A percentile compares a stretch with the other conserved stretches of the same genome.
Evolutionary conservation across 2,329 filamentous ascomycete species (phyloP).

Genomic region (Fonsecaea nubica): DNA sequence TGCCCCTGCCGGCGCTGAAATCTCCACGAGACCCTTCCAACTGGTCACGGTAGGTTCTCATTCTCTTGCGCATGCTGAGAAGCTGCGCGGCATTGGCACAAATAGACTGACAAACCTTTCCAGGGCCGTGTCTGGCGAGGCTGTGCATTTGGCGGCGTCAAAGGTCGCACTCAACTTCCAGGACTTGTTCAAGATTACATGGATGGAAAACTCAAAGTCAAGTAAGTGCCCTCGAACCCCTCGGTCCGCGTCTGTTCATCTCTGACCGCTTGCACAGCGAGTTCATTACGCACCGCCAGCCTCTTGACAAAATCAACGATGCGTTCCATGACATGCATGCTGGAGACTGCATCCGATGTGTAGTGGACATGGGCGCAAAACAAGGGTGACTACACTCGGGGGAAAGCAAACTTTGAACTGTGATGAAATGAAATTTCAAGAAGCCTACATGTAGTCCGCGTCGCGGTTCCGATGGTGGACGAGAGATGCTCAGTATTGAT

Average conservation of each 20-base stretch:
- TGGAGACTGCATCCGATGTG: conserved; percentile 95
- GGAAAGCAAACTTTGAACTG: conserved; percentile 6
- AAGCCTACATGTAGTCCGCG: not conserved
- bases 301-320: conserved; percentile 80
- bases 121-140: conserved; percentile 78
- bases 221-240: not conserved
- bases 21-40: conserved; percentile 77
- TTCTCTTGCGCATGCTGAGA: not conserved
- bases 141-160: conserved; percentile 97
- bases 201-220: conserved; percentile 85
- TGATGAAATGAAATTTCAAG: not conserved
- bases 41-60: conserved; percentile 70
- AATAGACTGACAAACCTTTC: not conserved
- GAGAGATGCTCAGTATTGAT: not conserved
- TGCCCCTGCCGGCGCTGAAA: conserved; percentile 39
- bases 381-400: conserved; percentile 41
- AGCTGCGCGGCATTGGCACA: not conserved
- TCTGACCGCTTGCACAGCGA: conserved; percentile 61
- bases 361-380: conserved; percentile 68
- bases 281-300: conserved; percentile 96
- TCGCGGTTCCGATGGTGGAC: conserved; percentile 7
- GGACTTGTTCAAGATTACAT: conserved; percentile 89
- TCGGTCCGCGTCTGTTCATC: not conserved
- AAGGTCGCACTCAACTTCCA: conserved; percentile 90
- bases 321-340: conserved; percentile 94